Conservation (phyloP, 2,329 filamentous ascomycete species). For the Trichoderma endophyticum region DNA sequence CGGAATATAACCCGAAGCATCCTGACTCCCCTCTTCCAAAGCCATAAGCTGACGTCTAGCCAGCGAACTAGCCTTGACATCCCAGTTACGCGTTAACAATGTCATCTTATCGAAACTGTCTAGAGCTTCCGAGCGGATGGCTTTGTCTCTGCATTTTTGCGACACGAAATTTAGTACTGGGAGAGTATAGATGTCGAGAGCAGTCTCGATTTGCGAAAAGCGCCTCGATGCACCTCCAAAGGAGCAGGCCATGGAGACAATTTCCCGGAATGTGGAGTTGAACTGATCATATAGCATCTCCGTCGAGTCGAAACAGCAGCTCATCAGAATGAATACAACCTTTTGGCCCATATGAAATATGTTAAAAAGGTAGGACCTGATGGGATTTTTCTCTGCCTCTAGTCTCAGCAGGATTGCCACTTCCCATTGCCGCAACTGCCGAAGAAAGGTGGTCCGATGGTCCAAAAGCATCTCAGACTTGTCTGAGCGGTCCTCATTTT, state of each 20-base stretch:
- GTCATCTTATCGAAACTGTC: background rate
- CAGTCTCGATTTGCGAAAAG: background rate
- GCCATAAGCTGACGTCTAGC: background rate
- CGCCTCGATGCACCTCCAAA: background rate
- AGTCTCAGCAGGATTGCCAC: background rate
- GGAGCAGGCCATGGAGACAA: background rate
- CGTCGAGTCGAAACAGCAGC: background rate
- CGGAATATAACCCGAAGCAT: background rate
- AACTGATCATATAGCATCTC: background rate
- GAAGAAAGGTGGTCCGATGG: background rate
- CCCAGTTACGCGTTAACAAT: background rate
- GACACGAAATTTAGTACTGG: background rate
- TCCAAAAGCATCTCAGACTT: background rate
- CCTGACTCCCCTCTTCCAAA: background rate
- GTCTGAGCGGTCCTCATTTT: background rate
- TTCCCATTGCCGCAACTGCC: background rate
- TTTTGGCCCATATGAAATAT: background rate
- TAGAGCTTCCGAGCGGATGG: background rate
- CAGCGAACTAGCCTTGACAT: background rate
- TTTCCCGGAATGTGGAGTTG: background rate
- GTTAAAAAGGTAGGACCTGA: background rate
- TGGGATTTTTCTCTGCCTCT: background rate
- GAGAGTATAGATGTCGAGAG: background rate
- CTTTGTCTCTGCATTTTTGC: background rate
- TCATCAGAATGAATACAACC: background rate